phyloP scores from a whole-genome alignment of 2,329 filamentous ascomycete genomes.

The Sclerotiophoma versabilis region DNA sequence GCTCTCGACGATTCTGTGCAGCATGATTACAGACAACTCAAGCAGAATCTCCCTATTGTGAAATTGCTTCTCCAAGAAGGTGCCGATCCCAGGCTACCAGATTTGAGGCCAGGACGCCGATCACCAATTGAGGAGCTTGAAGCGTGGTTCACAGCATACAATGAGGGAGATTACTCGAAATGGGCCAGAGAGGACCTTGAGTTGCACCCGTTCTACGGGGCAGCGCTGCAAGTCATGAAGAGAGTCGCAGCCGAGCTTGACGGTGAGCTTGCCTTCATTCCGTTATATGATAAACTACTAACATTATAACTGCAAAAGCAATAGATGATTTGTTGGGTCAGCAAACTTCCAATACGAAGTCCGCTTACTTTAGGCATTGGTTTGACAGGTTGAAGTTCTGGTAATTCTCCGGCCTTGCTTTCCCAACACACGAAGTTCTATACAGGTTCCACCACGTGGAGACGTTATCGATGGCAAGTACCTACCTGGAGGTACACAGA shows the following conservation, averaged over 20 bases:
- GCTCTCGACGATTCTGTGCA: background rate
- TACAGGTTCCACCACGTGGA: background rate
- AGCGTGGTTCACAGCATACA: background rate
- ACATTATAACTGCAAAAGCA: too few species aligned
- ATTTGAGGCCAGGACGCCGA: background rate
- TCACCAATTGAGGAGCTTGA: constrained; percentile 5
- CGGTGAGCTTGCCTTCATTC: too few species aligned
- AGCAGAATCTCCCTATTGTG: background rate
- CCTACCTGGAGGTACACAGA: constrained; percentile 4
- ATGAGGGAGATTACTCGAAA: background rate
- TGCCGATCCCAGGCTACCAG: background rate
- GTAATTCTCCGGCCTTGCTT: too few species aligned
- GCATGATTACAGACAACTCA: background rate
- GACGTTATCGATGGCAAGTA: background rate
- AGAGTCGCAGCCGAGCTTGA: background rate
- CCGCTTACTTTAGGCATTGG: too few species aligned
- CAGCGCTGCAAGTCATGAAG: background rate
- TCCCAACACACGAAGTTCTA: too few species aligned
- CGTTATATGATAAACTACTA: too few species aligned
- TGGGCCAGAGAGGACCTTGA: background rate
- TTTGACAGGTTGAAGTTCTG: too few species aligned
- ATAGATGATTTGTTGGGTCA: too few species aligned
- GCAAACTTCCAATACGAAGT: too few species aligned
- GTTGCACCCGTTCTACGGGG: background rate
- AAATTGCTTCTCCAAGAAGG: background rate